phyloP scores from a whole-genome alignment of 1,284 basidiomycete species.

The Schizophyllum commune region DNA sequence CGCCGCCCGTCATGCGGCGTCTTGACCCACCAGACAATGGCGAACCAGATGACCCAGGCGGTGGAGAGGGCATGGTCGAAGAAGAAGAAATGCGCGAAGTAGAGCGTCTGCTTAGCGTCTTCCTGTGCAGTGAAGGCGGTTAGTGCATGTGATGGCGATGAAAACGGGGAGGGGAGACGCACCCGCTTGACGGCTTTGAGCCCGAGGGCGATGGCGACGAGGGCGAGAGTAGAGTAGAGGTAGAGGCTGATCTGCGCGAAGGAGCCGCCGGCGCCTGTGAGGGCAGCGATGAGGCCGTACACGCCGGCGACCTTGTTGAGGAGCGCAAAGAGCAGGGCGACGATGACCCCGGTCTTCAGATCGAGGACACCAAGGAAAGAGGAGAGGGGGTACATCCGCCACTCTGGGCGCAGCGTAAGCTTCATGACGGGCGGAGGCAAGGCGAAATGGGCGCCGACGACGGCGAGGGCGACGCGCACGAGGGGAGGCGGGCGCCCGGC shows the following conservation, averaged over 20 bases:
- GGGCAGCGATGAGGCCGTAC: conserved; percentile 89
- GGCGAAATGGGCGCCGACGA: not conserved
- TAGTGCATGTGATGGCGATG: conserved; percentile 7
- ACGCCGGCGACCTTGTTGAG: conserved; percentile 98
- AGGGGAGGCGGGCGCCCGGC: not conserved
- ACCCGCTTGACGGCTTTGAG: conserved; percentile 81
- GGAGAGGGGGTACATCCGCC: conserved; percentile 70
- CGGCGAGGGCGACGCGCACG: not conserved
- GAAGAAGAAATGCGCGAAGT: conserved; percentile 89
- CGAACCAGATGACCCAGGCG: conserved; percentile 88
- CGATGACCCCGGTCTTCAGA: conserved; percentile 83
- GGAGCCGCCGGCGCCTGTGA: conserved; percentile 80
- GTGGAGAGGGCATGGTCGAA: conserved; percentile 93
- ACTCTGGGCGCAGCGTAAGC: conserved; percentile 72
- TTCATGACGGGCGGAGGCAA: conserved; percentile 41
- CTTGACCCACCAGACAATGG: conserved; percentile 83
- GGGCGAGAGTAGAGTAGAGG: conserved; percentile 82
- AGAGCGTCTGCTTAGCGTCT: conserved; percentile 74
- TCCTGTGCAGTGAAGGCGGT: conserved; percentile 47
- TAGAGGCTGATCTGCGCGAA: conserved; percentile 90
- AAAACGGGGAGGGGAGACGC: conserved; percentile 9
- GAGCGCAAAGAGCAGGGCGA: conserved; percentile 81
- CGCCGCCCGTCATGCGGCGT: conserved; percentile 85
- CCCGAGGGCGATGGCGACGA: conserved; percentile 84
- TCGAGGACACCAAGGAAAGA: conserved; percentile 82